Evolutionary conservation across 306 rosid species (phyloP).

Genomic region (Inga oerstediana): DNA sequence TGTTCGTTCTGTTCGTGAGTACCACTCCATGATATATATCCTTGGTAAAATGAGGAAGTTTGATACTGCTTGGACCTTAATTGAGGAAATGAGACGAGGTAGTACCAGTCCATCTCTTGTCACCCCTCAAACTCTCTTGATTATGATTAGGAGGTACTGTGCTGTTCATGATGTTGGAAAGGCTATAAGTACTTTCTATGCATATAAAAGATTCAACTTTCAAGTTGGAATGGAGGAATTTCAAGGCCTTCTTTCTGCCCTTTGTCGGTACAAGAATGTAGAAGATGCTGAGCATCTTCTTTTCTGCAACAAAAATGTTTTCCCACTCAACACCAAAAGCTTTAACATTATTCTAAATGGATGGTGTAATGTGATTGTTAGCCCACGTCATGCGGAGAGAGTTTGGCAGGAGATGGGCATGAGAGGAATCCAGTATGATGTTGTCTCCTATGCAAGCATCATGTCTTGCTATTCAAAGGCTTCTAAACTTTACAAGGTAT

Average conservation of each 20-base stretch:
- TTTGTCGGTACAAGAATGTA: conserved; percentile 86
- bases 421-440: conserved; percentile 71
- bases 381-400: conserved; percentile 69
- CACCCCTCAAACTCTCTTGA: conserved; percentile 75
- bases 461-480: conserved; percentile 83
- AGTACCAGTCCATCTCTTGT: conserved; percentile 52
- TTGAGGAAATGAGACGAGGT: conserved; percentile 77
- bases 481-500: conserved; percentile 66
- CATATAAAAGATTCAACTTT: conserved; percentile 60
- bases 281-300: conserved; percentile 80
- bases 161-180: conserved; percentile 82
- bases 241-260: conserved; percentile 86
- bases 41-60: conserved; percentile 89
- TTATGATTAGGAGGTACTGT: conserved; percentile 83
- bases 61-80: conserved; percentile 86
- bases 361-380: conserved; percentile 76
- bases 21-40: conserved; percentile 81
- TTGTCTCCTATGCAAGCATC: conserved; percentile 74
- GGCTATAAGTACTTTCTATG: conserved; percentile 82
- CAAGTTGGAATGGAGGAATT: conserved; percentile 67
- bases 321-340: conserved; percentile 74
- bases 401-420: conserved; percentile 82
- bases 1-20: conserved; percentile 65
- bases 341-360: conserved; percentile 90
- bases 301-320: conserved; percentile 65